These are phyloP conservation scores for Lodderomyces theae DNA, from an alignment of 1,139 yeast species.

Conservation along the genomic window DNA sequence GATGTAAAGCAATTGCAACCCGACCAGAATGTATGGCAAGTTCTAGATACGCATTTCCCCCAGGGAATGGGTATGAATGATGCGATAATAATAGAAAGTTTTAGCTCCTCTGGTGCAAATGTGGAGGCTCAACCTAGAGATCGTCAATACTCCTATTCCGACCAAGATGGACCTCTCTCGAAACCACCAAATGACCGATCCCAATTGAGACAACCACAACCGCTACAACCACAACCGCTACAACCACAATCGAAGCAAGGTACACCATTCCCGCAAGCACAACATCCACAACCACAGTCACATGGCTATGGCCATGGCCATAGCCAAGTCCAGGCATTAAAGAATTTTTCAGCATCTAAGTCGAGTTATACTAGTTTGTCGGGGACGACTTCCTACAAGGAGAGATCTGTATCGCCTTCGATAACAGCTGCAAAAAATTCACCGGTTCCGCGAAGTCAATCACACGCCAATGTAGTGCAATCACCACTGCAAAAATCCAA, in stretches of 20 bases:
- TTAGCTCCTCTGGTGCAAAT: background rate
- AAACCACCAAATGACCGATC: constrained; percentile 1
- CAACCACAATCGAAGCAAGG: no score
- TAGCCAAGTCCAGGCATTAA: background rate
- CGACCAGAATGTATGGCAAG: constrained; percentile 58
- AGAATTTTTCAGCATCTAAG: background rate
- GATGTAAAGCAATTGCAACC: constrained; percentile 49
- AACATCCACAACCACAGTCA: constrained; percentile 18
- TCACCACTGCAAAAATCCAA: constrained; percentile 21
- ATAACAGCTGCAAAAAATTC: constrained; percentile 9
- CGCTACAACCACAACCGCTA: constrained; percentile 9
- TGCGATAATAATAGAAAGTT: constrained; percentile 55
- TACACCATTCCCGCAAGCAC: constrained; percentile 9
- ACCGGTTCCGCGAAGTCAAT: constrained; percentile 26
- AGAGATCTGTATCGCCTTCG: constrained; percentile 33
- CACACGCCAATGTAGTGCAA: constrained; percentile 35
- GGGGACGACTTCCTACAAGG: constrained; percentile 19
- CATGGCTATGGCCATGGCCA: background rate
- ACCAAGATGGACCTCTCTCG: background rate
- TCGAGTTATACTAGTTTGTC: background rate
- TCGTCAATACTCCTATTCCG: background rate
- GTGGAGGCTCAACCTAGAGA: background rate
- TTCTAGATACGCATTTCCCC: constrained; percentile 62
- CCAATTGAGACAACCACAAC: constrained; percentile 10
- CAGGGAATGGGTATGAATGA: constrained; percentile 67